Evolutionary conservation across 2,329 filamentous ascomycete genomes (phyloP).

Genomic region (Colletotrichum cuscutae): DNA sequence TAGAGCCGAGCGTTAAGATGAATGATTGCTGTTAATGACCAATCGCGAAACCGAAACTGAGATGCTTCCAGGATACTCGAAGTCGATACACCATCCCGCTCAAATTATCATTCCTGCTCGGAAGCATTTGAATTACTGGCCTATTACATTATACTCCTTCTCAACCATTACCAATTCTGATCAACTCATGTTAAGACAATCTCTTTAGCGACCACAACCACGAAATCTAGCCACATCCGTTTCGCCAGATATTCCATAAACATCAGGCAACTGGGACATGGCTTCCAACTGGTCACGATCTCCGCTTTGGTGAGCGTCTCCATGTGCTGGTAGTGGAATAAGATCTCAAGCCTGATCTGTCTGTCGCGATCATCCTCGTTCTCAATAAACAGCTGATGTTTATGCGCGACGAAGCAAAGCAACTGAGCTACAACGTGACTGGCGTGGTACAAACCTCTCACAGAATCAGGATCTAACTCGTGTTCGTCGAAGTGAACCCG

Average conservation of each 20-base stretch:
- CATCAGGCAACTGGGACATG: neutral
- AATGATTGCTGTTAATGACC: accelerated
- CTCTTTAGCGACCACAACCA: neutral
- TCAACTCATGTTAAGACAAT: neutral
- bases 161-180: no score
- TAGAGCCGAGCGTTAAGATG: neutral
- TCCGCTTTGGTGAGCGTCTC: neutral
- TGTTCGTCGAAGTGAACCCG: neutral
- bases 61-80: no score
- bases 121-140: no score
- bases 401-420: neutral
- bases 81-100: no score
- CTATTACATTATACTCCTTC: no score
- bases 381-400: neutral
- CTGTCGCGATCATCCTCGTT: neutral
- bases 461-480: neutral
- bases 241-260: neutral
- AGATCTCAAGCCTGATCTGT: neutral
- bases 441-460: neutral
- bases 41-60: neutral
- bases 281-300: neutral
- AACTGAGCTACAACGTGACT: neutral
- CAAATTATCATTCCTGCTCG: no score
- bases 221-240: neutral
- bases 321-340: neutral